Evolutionary conservation across 2,329 filamentous ascomycete species (phyloP).

Genomic region (Fusarium kyushuense): DNA sequence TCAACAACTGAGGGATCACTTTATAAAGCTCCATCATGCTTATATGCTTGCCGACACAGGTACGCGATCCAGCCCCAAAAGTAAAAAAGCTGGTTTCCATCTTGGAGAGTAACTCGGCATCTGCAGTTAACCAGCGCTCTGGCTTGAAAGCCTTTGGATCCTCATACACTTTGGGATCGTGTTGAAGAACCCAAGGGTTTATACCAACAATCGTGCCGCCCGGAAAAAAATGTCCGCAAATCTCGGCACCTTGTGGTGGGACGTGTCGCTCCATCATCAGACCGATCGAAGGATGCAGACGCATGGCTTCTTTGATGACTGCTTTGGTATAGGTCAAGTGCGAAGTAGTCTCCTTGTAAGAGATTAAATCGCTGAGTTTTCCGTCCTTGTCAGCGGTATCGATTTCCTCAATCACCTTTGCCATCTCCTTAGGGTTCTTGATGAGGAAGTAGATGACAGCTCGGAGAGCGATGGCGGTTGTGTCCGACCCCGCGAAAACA

Average conservation of each 20-base stretch:
- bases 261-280: slow-evolving; percentile 21
- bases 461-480: background rate
- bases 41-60: background rate
- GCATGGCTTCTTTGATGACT: slow-evolving; percentile 37
- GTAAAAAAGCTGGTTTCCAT: slow-evolving; percentile 3
- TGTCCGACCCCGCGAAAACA: slow-evolving; percentile 1
- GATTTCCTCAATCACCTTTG: background rate
- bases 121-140: background rate
- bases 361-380: background rate
- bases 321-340: slow-evolving; percentile 29
- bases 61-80: background rate
- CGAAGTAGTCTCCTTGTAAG: background rate
- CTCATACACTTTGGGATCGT: background rate
- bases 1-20: background rate
- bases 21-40: background rate
- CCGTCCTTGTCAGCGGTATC: background rate
- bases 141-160: background rate
- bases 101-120: background rate
- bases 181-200: background rate
- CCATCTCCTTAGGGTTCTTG: background rate
- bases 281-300: slow-evolving; percentile 34
- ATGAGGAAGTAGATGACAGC: background rate
- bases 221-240: background rate
- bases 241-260: background rate
- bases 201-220: background rate